Percentiles rank a stretch among this genome's conserved stretches.
Evolutionary conservation across 2,329 filamentous ascomycete species (phyloP).

Genomic region (Sphaerulina musiva): DNA sequence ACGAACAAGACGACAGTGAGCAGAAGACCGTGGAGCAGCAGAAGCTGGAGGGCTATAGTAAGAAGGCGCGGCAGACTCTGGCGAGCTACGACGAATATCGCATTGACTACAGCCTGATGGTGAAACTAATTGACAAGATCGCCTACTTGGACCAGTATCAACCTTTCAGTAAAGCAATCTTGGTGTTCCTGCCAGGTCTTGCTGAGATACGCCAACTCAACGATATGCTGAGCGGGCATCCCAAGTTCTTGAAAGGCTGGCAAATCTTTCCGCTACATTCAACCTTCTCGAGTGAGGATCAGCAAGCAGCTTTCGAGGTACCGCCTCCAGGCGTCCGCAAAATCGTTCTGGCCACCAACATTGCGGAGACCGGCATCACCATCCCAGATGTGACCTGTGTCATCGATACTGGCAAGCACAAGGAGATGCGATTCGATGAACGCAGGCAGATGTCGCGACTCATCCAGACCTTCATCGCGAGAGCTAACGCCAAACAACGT

Average conservation of each 20-base stretch:
- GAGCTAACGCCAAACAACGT: constrained; percentile 91
- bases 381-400: constrained; percentile 97
- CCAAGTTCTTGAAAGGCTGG: constrained; percentile 70
- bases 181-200: constrained; percentile 93
- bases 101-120: constrained; percentile 81
- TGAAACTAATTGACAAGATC: constrained; percentile 70
- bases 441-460: constrained; percentile 81
- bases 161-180: constrained; percentile 76
- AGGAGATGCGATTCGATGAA: constrained; percentile 96
- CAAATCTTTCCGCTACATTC: constrained; percentile 86
- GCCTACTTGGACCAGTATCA: constrained; percentile 60
- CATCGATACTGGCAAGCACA: constrained; percentile 92
- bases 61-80: constrained; percentile 67
- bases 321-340: constrained; percentile 79
- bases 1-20: constrained; percentile 39
- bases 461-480: constrained; percentile 90
- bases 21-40: constrained; percentile 49
- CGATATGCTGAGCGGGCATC: constrained; percentile 72
- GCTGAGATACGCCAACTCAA: constrained; percentile 66
- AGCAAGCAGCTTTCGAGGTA: constrained; percentile 83
- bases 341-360: constrained; percentile 94
- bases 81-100: constrained; percentile 80
- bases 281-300: constrained; percentile 90
- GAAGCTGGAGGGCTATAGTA: constrained; percentile 65
- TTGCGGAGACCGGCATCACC: constrained; percentile 96